Evolutionary conservation across 2,329 filamentous ascomycete species (phyloP).

Genomic region (Exophiala xenobiotica): DNA sequence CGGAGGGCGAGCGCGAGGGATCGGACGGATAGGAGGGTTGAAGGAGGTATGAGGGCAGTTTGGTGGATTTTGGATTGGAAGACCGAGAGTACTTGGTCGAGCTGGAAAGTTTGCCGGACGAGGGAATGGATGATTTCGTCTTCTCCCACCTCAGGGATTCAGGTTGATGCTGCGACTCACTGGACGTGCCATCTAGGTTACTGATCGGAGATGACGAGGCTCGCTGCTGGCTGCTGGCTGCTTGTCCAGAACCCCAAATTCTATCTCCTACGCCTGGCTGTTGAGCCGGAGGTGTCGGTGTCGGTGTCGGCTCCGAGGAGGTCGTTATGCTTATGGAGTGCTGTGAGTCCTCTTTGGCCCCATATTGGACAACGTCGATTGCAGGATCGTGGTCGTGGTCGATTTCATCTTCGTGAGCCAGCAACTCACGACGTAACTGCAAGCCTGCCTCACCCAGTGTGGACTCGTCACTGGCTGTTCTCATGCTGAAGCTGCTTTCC

Average conservation of each 20-base stretch:
- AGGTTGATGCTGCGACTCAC: neutral
- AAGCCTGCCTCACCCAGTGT: conserved; percentile 10
- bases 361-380: neutral
- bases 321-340: neutral
- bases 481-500: conserved; percentile 30
- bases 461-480: conserved; percentile 19
- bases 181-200: neutral
- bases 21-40: conserved; percentile 30
- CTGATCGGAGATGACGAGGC: neutral
- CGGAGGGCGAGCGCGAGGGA: conserved; percentile 11
- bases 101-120: neutral
- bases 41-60: conserved; percentile 28
- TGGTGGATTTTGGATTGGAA: neutral
- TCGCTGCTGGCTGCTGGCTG: neutral
- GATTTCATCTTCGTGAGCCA: conserved; percentile 3
- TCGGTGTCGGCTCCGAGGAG: neutral
- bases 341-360: neutral
- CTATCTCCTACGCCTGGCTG: neutral
- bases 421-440: conserved; percentile 18
- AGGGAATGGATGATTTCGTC: conserved; percentile 17
- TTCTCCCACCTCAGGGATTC: conserved; percentile 7
- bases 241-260: neutral
- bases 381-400: neutral
- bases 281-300: neutral
- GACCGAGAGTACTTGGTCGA: neutral